Base-by-base conservation (phyloP, 257 asterid genomes). In the Thymus quinquecostatus region DNA sequence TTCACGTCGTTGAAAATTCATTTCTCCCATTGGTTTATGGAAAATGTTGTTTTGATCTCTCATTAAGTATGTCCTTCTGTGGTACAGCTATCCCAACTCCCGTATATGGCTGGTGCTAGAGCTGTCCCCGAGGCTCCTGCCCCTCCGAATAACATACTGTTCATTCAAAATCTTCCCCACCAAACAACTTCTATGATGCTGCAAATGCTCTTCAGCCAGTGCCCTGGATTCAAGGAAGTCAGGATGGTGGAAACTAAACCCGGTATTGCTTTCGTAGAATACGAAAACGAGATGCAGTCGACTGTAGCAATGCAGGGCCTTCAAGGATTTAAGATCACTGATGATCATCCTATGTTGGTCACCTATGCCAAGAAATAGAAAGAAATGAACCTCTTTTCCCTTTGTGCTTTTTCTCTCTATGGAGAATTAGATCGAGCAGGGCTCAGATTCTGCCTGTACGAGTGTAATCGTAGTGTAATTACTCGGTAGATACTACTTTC, bases 241-340 rank as follows among this genome's bases (percentile, higher is more conserved):
- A 66, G 99, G 79, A 95, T 92, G 98, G 68, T 95, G 12, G 99
- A 95, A 76, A 88, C 98, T 7, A 95, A 92, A 79, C 99, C 98
- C 1, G 99, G 99, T 66, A 95, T 95, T 70, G 94, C 99, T 63
- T 95, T 95, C 58, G 88, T 95, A 28, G 99, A 95, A 74, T 95
- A 86, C 27, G 91, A 85, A 67, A 89, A 95, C 36, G 99, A 92
- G 86, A 87, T 95, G 92, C 98, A 95, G 80, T 89, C 99, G 0
- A 84, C 97, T 0, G 88, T 87, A 41, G 94, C 98, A 6, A 87
- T 92, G 96, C 97, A 88, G 78, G 85, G 85, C 41, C 96, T 95
- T 71, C 99, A 88, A 77, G 98, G 96, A 36, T 92, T 86, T 75
- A 90, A 88, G 89, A 82, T 95, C 6, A 86, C 89, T 8, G 85